Base-by-base conservation (phyloP, 331 rosid species). In the Prunus yedoensis region DNA sequence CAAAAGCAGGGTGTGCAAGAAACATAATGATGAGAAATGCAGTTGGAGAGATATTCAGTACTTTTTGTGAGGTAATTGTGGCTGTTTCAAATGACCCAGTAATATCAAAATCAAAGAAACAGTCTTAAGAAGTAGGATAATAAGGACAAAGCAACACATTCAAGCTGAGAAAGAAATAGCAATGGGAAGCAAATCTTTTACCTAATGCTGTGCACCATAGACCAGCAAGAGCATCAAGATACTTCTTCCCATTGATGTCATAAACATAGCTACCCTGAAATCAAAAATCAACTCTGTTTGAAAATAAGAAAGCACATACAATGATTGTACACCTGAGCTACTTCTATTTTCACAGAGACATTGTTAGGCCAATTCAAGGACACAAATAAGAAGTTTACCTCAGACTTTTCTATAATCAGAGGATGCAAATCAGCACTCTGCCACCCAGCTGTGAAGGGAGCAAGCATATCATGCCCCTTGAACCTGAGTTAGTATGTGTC, bases 381-480 rank as follows among this genome's bases (percentile, higher is more conserved):
- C 65, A 64, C 57, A 28, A 62, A 23, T 14, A 52, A 66, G 6
- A 81, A 68, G 52, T 67, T 49, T 75, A 95, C 98, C 98, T 91
- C 96, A 18, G 99, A 92, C 81, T 78, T 95, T 5, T 91, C 99
- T 77, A 95, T 88, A 73, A 95, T 20, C 74, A 92, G 80, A 71
- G 99, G 99, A 78, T 86, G 50, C 80, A 72, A 21, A 80, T 91
- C 94, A 43, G 81, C 20, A 65, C 85, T 78, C 77, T 89, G 94
- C 90, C 91, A 83, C 80, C 97, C 97, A 27, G 97, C 85, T 12
- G 97, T 95, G 90, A 95, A 95, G 80, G 99, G 97, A 45, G 99
- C 99, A 78, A 95, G 97, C 99, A 95, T 95, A 73, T 81, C 87
- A 79, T 95, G 99, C 54, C 96, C 92, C 83, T 81, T 90, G 74